Base-by-base conservation (phyloP, 1,284 basidiomycete genomes). In the Coniferiporia sulphurascens region DNA sequence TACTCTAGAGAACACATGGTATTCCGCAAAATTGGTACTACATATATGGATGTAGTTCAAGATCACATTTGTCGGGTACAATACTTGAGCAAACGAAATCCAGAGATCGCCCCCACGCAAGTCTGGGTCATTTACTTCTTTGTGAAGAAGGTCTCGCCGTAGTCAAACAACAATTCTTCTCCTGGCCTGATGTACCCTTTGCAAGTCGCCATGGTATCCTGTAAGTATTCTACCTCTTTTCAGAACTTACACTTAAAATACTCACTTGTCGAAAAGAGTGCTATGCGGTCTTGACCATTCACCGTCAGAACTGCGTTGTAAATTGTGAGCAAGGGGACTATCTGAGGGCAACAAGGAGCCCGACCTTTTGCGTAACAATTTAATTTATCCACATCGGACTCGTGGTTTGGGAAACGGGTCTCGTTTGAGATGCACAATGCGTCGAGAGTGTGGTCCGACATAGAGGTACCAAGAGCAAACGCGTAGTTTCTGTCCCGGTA, bases 361-460 rank as follows among this genome's bases (percentile, higher is more conserved):
- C 5, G 8, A 58, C 57, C 22, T 52, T 34, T 52, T 15, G 50
- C 27, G 15, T 45, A 19, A 21, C 57, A 58, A 21, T 58, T 58
- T 27, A n/a, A 13, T 32, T 35, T 13, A 3, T 35, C 32, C 35
- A 34, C 19, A n/a, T 45, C 38, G n/a, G n/a, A n/a, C 12, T 53
- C 52, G 34, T 58, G 50, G 35, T 58, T 58, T 5, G 57, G 57
- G n/a, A 58, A 58, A n/a, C 57, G 49, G 5, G 52, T 44, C 32
- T 58, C 57, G 32, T 58, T 58, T n/a, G 50, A 27, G 8, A 58
- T 50, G 8, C 50, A 22, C 5, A 34, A 2, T 17, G 57, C 49
- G 46, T 58, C 57, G 12, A 53, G 34, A 35, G 13, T 5, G 19
- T 52, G 12, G 19, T 41, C 15, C 38, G 38, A 41, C 38, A 48